Conservation (phyloP, 129 eudicot species). For the Deinandra increscens region DNA sequence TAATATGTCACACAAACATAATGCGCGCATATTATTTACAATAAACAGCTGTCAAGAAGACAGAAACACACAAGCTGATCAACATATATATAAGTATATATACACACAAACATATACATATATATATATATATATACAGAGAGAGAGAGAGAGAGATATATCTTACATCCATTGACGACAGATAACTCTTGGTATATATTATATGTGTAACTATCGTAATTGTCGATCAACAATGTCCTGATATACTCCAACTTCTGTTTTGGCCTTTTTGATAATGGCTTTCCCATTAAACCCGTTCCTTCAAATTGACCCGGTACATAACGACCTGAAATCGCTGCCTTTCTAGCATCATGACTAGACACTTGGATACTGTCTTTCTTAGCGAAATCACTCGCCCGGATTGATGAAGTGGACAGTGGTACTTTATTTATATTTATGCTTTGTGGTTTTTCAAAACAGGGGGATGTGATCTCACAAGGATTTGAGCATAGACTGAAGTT, state of each 20-base stretch:
- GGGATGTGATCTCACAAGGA: constrained; percentile 48
- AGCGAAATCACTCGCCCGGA: constrained; percentile 38
- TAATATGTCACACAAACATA: no score
- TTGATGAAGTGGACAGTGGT: constrained; percentile 35
- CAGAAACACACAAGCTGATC: background rate
- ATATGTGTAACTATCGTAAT: constrained; percentile 95
- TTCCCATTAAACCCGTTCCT: constrained; percentile 43
- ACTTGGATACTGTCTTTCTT: constrained; percentile 38
- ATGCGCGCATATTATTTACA: no score
- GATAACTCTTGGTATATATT: constrained; percentile 92
- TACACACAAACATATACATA: background rate
- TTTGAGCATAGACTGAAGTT: constrained; percentile 43
- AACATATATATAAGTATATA: background rate
- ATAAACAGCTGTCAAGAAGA: background rate
- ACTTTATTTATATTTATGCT: constrained; percentile 34
- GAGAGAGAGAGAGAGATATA: constrained; percentile 11
- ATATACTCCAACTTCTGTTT: constrained; percentile 52
- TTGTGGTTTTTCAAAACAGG: constrained; percentile 43
- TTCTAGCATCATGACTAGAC: constrained; percentile 35
- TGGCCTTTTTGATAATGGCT: constrained; percentile 37
- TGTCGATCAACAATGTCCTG: constrained; percentile 90
- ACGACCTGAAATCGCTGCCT: constrained; percentile 53
- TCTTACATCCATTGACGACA: constrained; percentile 83
- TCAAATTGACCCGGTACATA: constrained; percentile 50
- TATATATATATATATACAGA: no score